A percentile compares a stretch with the other conserved stretches of the same genome.
Conservation (phyloP, 495 filamentous ascomycete species). For the Evansstolkia leycettana region DNA sequence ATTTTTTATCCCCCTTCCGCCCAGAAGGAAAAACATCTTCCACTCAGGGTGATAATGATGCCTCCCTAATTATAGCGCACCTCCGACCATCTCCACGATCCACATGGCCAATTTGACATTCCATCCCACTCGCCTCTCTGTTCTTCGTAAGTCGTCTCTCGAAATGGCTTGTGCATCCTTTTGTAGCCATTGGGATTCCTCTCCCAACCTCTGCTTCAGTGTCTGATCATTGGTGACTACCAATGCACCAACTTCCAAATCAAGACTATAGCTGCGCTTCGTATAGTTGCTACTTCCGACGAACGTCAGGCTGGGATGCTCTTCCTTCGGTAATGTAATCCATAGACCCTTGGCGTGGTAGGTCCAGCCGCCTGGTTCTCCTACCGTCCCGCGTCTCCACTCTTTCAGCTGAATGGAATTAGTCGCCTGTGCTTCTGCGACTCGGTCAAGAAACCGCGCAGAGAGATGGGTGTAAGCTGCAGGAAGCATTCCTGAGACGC, state of each 20-base stretch:
- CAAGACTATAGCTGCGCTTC: conserved; percentile 79
- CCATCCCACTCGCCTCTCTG: conserved; percentile 71
- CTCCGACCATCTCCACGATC: conserved; percentile 65
- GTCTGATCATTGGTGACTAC: conserved; percentile 70
- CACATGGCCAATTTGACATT: conserved; percentile 84
- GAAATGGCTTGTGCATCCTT: conserved; percentile 53
- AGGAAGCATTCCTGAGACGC: conserved; percentile 80
- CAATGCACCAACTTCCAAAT: conserved; percentile 75
- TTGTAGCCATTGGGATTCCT: conserved; percentile 69
- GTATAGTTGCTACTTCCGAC: conserved; percentile 95
- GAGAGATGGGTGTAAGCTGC: conserved; percentile 84
- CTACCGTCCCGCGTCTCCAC: conserved; percentile 76
- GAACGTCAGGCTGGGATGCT: conserved; percentile 60
- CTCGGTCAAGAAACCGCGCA: conserved; percentile 63
- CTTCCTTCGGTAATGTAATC: conserved; percentile 56
- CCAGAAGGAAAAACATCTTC: too few relatives aligned
- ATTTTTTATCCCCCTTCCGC: too few relatives aligned
- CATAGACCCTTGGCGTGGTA: conserved; percentile 98
- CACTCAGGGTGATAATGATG: too few relatives aligned
- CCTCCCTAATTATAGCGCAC: conserved; percentile 42
- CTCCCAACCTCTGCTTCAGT: conserved; percentile 58
- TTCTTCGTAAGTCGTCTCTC: conserved; percentile 62
- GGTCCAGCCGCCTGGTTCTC: conserved; percentile 77
- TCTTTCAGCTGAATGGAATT: conserved; percentile 65
- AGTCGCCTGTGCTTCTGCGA: conserved; percentile 45